Evolutionary conservation across 1,284 basidiomycete genomes (phyloP), one percentile per base, ranked within the genome.

Genomic region (Apiotrichum montevideense): DNA sequence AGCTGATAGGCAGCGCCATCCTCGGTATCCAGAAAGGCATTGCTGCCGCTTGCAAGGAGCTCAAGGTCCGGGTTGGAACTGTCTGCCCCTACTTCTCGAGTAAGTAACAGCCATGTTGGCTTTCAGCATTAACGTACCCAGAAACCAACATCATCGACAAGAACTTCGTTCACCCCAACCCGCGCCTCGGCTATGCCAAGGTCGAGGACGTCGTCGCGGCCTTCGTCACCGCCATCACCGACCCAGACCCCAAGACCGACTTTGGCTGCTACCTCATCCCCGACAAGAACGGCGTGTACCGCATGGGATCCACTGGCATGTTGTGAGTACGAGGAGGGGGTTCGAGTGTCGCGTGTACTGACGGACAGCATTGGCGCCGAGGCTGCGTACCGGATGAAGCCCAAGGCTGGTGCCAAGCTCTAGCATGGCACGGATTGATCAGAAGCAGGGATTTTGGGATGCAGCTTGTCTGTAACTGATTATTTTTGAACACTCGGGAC

Each of bases 21-120:
- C 41, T 62, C 34, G 60, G 60, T 15, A 54, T 62, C 46, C 48
- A 51, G 56, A 62, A 62, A 55, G 60, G 60, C 42, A 54, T 62
- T 10, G 49, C 45, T 5, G 35, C 48, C 2, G 8, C 21, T 3
- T 51, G 51, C 32, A 33, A 46, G 10, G 57, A 56, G 6, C 43
- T 58, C 42, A 42, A 42, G 11, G 39, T 62, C 33, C 56, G 60
- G 13, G 51, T 55, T 14, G 54, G 13, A 3, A 58, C 57, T 3
- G 46, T 62, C 21, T 62, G 60, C 49, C 60, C 60, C 2, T 62
- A 58, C 57, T 62, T 62, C 41, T 54, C 60, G 14, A 61, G 59
- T 61, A 37, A 35, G 59, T 61, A 39, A 2, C 37, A 39, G 37
- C 9, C 8, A 13, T 13, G 13, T 13, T 13, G 4, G 2, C 9